Conservation (phyloP, 202 grass and related monocot genomes). For the Eragrostis tef region DNA sequence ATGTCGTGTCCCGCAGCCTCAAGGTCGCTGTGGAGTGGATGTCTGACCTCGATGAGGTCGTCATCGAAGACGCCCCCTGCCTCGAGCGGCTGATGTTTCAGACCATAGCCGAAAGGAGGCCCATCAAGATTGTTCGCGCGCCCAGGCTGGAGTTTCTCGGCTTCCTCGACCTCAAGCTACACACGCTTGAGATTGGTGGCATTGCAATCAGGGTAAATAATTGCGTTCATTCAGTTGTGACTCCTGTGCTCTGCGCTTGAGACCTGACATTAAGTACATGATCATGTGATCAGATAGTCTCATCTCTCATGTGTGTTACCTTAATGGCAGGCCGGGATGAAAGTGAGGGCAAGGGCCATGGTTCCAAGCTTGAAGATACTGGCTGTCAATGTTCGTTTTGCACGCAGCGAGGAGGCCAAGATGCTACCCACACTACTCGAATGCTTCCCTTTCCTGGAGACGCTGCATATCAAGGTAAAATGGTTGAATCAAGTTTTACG, state of each 20-base stretch:
- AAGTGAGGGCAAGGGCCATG: slow-evolving; percentile 20
- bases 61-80: slow-evolving; percentile 22
- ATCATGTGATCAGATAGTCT: background rate
- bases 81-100: slow-evolving; percentile 32
- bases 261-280: background rate
- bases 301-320: background rate
- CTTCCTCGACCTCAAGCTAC: slow-evolving; percentile 38
- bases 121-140: slow-evolving; percentile 5
- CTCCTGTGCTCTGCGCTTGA: background rate
- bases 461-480: slow-evolving; percentile 43
- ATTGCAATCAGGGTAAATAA: slow-evolving; percentile 34
- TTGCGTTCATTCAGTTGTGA: background rate
- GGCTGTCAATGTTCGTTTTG: slow-evolving; percentile 40
- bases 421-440: slow-evolving; percentile 43
- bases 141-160: slow-evolving; percentile 37
- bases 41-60: background rate
- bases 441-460: slow-evolving; percentile 49
- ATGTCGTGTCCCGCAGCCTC: slow-evolving; percentile 23
- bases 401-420: slow-evolving; percentile 12
- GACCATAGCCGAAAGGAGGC: background rate
- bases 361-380: slow-evolving; percentile 49
- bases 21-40: slow-evolving; percentile 35
- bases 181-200: slow-evolving; percentile 42
- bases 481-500: background rate
- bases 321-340: slow-evolving; percentile 38